Base-by-base conservation (phyloP, 108 stramenopile genomes). In the Nannochloropsis gaditana region DNA sequence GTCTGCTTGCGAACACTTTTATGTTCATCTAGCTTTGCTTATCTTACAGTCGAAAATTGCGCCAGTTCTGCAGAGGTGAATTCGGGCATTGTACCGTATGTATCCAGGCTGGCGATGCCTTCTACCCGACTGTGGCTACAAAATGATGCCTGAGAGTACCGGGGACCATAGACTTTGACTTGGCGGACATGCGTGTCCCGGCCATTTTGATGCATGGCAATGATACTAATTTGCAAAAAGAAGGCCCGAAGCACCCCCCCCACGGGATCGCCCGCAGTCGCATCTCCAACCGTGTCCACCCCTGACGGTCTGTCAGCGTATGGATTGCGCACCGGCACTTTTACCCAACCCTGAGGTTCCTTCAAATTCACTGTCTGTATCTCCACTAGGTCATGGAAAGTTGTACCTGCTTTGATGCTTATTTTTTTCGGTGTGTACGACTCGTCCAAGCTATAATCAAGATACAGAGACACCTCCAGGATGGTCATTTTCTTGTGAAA, bases 181-280 rank as follows among this genome's bases (percentile, higher is more conserved):
- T 96, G 95, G 50, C 97, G 93, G 17, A 97, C 93, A 85, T 98
- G 97, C 8, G 96, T 97, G 87, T 98, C 97, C 43, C 95, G 89
- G 41, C 97, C 97, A 91, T 98, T 98, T 90, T 98, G 97, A 88
- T 97, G 96, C 97, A 98, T 98, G 79, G 94, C 91, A 9, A 93
- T 82, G 21, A 98, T 91, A 42, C 94, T 91, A 21, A 98, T 95
- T 85, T 97, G 95, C 41, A 98, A 86, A 80, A 96, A 91, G 89
- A 95, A 95, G 11, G 96, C 93, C 15, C 95, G 94, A 42, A 96
- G 45, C 45, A 92, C 90, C 84, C 86, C 91, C 86, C 83, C 44
- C 42, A 80, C 84, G 10, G 42, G 41, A 17, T 80, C 87, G 41
- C 87, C 83, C 21, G 43, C 87, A 21, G 44, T 41, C 44, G 31